These are phyloP conservation scores for Haberlea rhodopensis DNA, from an alignment of 257 asterid genomes.

Conservation along the genomic window DNA sequence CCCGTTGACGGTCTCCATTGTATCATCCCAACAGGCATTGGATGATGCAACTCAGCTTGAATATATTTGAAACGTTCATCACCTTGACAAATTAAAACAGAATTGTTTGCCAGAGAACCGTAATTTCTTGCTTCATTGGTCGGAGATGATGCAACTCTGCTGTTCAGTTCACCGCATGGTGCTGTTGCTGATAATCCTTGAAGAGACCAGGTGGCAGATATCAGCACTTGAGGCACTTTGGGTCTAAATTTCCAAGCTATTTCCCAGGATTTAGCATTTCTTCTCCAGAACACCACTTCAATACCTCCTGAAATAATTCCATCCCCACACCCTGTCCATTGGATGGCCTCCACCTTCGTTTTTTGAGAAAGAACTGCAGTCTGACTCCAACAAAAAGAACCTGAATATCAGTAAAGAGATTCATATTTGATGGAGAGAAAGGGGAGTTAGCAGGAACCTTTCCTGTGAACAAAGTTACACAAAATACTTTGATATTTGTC, in stretches of 20 bases:
- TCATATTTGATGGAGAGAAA: slow-evolving; percentile 37
- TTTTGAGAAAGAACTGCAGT: slow-evolving; percentile 70
- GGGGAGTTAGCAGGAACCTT: slow-evolving; percentile 7
- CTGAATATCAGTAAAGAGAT: slow-evolving; percentile 97
- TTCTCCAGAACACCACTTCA: slow-evolving; percentile 85
- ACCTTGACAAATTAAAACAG: slow-evolving; percentile 60
- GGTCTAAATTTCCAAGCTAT: slow-evolving; percentile 82
- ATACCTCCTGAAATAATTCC: slow-evolving; percentile 79
- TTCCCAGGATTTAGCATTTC: slow-evolving; percentile 73
- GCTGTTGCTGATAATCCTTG: slow-evolving; percentile 86
- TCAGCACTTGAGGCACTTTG: slow-evolving; percentile 67
- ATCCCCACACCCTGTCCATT: slow-evolving; percentile 97
- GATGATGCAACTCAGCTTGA: slow-evolving; percentile 68
- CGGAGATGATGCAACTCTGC: slow-evolving; percentile 35
- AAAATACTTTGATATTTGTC: not conserved
- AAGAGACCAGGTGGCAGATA: slow-evolving; percentile 74
- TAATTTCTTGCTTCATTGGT: slow-evolving; percentile 35
- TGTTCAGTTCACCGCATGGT: slow-evolving; percentile 41
- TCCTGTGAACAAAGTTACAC: not conserved
- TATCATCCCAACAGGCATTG: slow-evolving; percentile 73
- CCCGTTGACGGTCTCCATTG: slow-evolving; percentile 91
- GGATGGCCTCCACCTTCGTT: slow-evolving; percentile 68
- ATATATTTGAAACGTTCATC: slow-evolving; percentile 39
- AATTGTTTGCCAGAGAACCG: slow-evolving; percentile 20
- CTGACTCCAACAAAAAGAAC: slow-evolving; percentile 99